These are phyloP conservation scores for Termitomyces sp. DNA, from an alignment of 768 basidiomycete genomes.

Conservation along the genomic window DNA sequence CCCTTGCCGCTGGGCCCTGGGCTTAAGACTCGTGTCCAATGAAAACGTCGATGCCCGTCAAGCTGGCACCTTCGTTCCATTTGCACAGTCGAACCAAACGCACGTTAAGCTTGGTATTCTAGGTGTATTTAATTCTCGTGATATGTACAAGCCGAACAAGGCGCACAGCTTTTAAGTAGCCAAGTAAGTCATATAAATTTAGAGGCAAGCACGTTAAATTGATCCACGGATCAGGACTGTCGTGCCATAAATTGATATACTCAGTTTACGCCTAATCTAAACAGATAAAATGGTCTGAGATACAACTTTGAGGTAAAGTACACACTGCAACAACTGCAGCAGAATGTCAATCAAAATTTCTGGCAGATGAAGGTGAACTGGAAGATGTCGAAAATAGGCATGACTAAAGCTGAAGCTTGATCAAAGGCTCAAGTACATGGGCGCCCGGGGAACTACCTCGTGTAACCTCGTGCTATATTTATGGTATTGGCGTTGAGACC, in stretches of 20 bases:
- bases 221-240: too few relatives aligned
- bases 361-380: neutral
- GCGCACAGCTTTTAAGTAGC: neutral
- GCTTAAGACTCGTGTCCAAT: conserved; percentile 10
- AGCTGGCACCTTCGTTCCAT: neutral
- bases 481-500: too few relatives aligned
- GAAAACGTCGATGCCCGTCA: neutral
- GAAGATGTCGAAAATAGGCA: neutral
- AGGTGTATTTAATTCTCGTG: neutral
- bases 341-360: neutral
- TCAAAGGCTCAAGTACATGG: neutral
- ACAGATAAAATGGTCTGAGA: neutral
- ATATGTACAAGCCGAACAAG: too few relatives aligned
- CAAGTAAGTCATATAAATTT: too few relatives aligned
- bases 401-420: neutral
- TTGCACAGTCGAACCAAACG: conserved; percentile 1
- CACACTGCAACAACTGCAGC: too few relatives aligned
- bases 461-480: too few relatives aligned
- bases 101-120: neutral
- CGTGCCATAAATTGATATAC: too few relatives aligned
- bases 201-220: too few relatives aligned
- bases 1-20: conserved; percentile 13
- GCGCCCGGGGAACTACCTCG: too few relatives aligned
- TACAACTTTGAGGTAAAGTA: neutral
- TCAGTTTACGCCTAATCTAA: too few relatives aligned